phyloP scores from a whole-genome alignment of 768 basidiomycete species.

The Agaricus bisporus region DNA sequence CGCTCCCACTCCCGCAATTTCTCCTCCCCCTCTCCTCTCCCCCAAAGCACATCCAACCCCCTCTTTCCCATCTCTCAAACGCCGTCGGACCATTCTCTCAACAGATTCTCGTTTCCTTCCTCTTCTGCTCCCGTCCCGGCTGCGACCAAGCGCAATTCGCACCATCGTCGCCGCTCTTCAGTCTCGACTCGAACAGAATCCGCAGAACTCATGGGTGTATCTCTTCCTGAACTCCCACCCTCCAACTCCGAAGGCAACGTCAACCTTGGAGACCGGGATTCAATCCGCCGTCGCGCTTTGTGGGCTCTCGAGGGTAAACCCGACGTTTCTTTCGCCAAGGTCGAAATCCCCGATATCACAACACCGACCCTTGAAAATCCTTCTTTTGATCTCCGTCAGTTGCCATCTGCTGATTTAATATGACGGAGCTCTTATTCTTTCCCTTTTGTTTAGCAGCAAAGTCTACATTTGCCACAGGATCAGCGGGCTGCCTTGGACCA shows the following conservation, averaged over 20 bases:
- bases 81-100: conserved; percentile 2
- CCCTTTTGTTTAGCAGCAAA: conserved; percentile 42
- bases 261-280: conserved; percentile 68
- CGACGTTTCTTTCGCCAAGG: conserved; percentile 62
- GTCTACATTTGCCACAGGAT: conserved; percentile 46
- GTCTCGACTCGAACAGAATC: conserved; percentile 89
- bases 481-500: conserved; percentile 1
- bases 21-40: conserved; percentile 31
- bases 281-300: conserved; percentile 75
- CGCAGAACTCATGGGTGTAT: conserved; percentile 84
- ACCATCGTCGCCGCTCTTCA: conserved; percentile 80
- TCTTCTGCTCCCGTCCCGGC: conserved; percentile 28
- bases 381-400: conserved; percentile 65
- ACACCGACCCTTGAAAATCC: conserved; percentile 51
- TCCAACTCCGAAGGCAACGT: conserved; percentile 61
- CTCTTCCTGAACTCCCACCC: conserved; percentile 59
- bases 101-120: conserved; percentile 17
- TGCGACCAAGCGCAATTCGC: conserved; percentile 57
- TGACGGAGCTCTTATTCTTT: neutral
- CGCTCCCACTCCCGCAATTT: conserved; percentile 37
- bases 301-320: conserved; percentile 85
- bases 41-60: conserved; percentile 22
- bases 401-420: conserved; percentile 12
- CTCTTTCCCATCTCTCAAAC: conserved; percentile 22
- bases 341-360: conserved; percentile 78